Evolutionary conservation across 352 stramenopile genomes (phyloP), one percentile per base, ranked within the genome.

Genomic region (Globisporangium abappressorium): DNA sequence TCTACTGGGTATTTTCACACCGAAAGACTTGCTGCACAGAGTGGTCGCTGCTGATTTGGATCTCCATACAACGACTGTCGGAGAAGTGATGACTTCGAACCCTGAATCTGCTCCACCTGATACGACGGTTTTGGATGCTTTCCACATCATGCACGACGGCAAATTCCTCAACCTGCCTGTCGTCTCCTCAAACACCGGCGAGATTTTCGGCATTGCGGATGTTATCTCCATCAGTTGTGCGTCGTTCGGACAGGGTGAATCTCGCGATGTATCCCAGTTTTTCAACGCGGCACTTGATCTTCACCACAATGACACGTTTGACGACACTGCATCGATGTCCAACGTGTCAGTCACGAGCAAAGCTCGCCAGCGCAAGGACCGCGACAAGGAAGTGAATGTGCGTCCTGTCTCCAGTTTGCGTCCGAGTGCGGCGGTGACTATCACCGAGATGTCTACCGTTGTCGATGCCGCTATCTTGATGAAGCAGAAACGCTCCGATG

Each of bases 81-180:
- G 82, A 38, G 81, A 94, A 1, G 87, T 96, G 24, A 99, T 99
- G 97, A 99, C 97, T 3, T 84, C 89, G 1, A 97, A 98, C 63
- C 97, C 97, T 5, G 97, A 99, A 70, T 92, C 90, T 3, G 96
- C 97, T 14, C 77, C 80, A 6, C 92, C 94, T 11, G 92, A 98
- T 38, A 98, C 97, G 7, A 98, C 95, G 0, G 91, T 99, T 12
- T 71, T 99, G 12, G 97, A 99, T 67, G 97, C 97, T 0, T 93
- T 99, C 70, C 97, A 99, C 75, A 98, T 98, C 57, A 99, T 99
- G 96, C 96, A 99, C 65, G 97, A 99, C 60, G 96, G 98, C 28
- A 97, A 95, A 54, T 99, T 99, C 72, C 77, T 99, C 26, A 98
- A 98, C 62, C 70, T 99, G 36, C 97, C 97, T 5, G 97, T 99